Evolutionary conservation across 2,329 filamentous ascomycete species (phyloP).

Genomic region (Hymenoscyphus repandus): DNA sequence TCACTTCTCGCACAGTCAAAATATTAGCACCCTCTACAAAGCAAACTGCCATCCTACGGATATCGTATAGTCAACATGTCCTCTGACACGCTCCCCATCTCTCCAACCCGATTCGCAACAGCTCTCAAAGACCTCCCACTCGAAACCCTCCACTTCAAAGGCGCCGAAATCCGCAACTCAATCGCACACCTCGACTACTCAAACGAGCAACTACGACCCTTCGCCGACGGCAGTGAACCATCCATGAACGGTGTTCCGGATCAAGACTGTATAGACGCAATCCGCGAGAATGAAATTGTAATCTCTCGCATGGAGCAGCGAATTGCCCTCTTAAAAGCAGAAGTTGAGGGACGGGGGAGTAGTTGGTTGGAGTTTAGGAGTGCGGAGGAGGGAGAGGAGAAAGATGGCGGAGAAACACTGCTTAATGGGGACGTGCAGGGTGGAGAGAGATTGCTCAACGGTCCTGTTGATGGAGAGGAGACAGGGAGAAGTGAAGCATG

Average conservation of each 20-base stretch:
- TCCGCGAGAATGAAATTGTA: slow-evolving; percentile 65
- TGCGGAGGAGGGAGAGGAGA: slow-evolving; percentile 37
- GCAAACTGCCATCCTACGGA: not conserved
- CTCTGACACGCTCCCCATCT: slow-evolving; percentile 56
- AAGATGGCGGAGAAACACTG: slow-evolving; percentile 38
- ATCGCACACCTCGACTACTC: slow-evolving; percentile 69
- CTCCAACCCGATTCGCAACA: slow-evolving; percentile 56
- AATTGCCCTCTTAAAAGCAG: slow-evolving; percentile 56
- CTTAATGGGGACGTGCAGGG: no score
- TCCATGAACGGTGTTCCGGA: slow-evolving; percentile 45
- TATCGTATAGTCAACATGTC: slow-evolving; percentile 47
- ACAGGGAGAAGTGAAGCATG: slow-evolving; percentile 38
- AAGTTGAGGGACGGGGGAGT: slow-evolving; percentile 53
- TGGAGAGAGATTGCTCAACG: slow-evolving; percentile 23
- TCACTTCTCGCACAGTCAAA: not conserved
- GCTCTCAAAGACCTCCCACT: slow-evolving; percentile 64
- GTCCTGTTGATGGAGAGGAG: slow-evolving; percentile 19
- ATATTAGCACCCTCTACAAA: not conserved
- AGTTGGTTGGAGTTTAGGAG: slow-evolving; percentile 53
- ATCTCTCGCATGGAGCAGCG: slow-evolving; percentile 64
- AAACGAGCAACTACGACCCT: slow-evolving; percentile 67
- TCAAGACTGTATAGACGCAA: slow-evolving; percentile 67
- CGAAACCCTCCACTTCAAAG: slow-evolving; percentile 62
- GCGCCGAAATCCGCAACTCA: slow-evolving; percentile 69
- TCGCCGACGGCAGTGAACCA: slow-evolving; percentile 42